Conservation (phyloP, 139 green algal genomes). For the Gonium pectorale region DNA sequence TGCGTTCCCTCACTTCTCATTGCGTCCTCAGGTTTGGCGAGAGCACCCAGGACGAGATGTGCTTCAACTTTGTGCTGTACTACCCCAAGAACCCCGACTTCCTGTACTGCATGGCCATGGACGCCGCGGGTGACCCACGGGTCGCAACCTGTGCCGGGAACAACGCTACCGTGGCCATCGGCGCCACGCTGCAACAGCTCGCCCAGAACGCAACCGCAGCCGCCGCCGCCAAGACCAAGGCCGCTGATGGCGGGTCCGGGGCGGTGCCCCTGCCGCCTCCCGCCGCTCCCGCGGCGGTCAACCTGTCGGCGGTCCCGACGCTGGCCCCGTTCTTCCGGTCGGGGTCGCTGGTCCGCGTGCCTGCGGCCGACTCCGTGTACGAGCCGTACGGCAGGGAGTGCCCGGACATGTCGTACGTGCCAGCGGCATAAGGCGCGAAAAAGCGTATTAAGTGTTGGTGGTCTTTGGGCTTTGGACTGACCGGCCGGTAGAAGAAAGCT, state of each 20-base stretch:
- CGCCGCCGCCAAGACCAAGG: neutral
- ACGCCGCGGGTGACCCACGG: constrained; percentile 10
- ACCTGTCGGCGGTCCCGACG: neutral
- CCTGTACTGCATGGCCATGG: neutral
- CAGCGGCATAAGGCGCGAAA: no score
- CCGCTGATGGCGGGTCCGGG: no score
- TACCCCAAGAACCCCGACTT: constrained; percentile 17
- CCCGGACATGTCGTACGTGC: constrained; percentile 22
- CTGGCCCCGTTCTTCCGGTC: constrained; percentile 12
- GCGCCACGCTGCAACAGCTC: neutral
- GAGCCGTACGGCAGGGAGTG: constrained; percentile 20
- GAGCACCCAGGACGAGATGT: constrained; percentile 37
- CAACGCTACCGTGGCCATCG: neutral
- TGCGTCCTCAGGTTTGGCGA: constrained; percentile 9
- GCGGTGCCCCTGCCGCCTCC: neutral
- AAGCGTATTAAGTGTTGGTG: no score
- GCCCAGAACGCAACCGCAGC: no score
- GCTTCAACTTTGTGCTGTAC: constrained; percentile 41
- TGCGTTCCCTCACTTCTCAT: no score
- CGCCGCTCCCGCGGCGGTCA: neutral
- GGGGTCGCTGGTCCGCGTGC: neutral
- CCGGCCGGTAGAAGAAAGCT: no score
- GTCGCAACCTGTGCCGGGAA: neutral
- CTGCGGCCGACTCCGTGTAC: neutral
- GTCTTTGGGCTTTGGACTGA: no score